Evolutionary conservation across 164 flowering plant genomes (phyloP).

Genomic region (Vitis labrusca): DNA sequence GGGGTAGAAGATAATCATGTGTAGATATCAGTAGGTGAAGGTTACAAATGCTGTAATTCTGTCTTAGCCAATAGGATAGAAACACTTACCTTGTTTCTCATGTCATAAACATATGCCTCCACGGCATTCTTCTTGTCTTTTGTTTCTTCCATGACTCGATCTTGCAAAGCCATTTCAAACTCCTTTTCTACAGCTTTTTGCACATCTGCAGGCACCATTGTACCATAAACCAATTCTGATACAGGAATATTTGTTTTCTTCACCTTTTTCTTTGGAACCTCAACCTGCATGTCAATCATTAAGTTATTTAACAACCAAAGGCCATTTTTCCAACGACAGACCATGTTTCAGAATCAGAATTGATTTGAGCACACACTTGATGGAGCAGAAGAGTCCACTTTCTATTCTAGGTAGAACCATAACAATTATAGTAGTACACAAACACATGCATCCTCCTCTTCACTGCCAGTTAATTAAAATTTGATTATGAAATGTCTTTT

Average conservation of each 20-base stretch:
- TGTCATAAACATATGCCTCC: conserved; percentile 95
- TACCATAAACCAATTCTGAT: conserved; percentile 78
- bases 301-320: not conserved
- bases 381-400: no score
- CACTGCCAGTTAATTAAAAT: no score
- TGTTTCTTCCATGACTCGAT: conserved; percentile 95
- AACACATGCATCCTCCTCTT: no score
- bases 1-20: conserved; percentile 11
- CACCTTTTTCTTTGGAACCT: conserved; percentile 79
- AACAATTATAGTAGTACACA: no score
- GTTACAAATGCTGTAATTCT: not conserved
- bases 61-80: not conserved
- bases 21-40: not conserved
- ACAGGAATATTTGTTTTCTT: conserved; percentile 76
- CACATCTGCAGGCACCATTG: conserved; percentile 56
- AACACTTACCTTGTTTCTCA: conserved; percentile 78
- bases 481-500: no score
- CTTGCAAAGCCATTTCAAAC: conserved; percentile 97
- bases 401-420: no score
- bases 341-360: no score
- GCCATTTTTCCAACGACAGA: not conserved
- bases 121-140: conserved; percentile 96
- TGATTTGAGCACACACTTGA: no score
- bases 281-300: conserved; percentile 41
- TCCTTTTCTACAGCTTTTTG: conserved; percentile 92